Base-by-base conservation (phyloP, 2,329 filamentous ascomycete species). In the Stromatinia cepivora region DNA sequence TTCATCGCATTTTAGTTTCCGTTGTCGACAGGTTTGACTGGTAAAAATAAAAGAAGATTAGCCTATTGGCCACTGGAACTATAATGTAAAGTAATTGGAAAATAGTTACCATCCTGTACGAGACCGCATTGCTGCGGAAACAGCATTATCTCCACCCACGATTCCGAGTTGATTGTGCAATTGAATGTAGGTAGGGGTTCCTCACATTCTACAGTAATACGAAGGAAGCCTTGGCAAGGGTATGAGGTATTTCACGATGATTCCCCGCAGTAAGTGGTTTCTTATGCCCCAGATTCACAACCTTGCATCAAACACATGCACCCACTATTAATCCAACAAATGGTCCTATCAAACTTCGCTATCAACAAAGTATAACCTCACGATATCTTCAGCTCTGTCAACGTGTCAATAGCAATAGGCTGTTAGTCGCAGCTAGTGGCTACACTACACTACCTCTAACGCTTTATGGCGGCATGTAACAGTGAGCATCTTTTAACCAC, bases 1-100 rank as follows among this genome's bases (percentile, higher is more conserved):
- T 78, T 89, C 87, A 75, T 88, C 86, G 78, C 87, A 90, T 81
- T 89, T 89, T 72, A 89, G 82, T 82, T 90, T 88, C 72, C 86
- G 81, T 77, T 84, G 82, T 69, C 86, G 85, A 80, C 86, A 88
- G 73, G 85, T 88, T 74, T 84, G 78, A 76, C 82, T 84, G 72
- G 64, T 42, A 46, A 11, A 17, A 48, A 28, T 39, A 65, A 42
- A 53, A 65, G 22, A 52, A 28, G 10, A 31, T 71, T 68, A 74
- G 72, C 70, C 36, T 9, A 48, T 52, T 45, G 22, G 13, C 28
- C 42, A 11, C 13, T 45, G 34, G 11, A 56, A 46, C 6, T 42
- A 11, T 31, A 31, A 31, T 50, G 9, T 22, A 10, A 46, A 25
- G 8, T 17, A 57, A 28, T n/a, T 15, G n/a, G 17, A 10, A 63